These are phyloP conservation scores for Phaeosphaeria sp. DNA, from an alignment of 2,329 filamentous ascomycete genomes.

Conservation along the genomic window DNA sequence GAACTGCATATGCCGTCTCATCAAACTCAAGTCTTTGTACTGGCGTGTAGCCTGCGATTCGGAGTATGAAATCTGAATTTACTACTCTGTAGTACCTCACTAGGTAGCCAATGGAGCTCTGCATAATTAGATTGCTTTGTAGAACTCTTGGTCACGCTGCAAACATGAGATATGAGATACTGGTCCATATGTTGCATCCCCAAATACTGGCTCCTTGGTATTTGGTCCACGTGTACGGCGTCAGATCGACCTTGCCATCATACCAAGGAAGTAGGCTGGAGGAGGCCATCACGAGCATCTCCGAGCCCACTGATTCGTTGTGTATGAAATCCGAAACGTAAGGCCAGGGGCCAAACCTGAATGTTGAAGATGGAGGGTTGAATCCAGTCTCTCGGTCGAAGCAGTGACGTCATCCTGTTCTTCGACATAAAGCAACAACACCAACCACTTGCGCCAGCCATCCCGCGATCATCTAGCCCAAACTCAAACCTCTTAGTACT, in stretches of 20 bases:
- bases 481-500: constrained; percentile 7
- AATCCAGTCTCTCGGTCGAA: constrained; percentile 1
- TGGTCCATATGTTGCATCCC: too few relatives aligned
- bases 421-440: background rate
- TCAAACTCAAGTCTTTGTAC: too few relatives aligned
- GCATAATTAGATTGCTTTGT: too few relatives aligned
- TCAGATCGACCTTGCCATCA: background rate
- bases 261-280: background rate
- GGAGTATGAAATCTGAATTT: too few relatives aligned
- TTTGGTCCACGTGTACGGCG: background rate
- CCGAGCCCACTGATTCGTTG: background rate
- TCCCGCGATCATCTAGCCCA: background rate
- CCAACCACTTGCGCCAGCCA: background rate
- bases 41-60: too few relatives aligned
- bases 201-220: too few relatives aligned
- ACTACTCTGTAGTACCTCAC: too few relatives aligned
- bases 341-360: constrained; percentile 1
- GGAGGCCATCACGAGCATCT: background rate
- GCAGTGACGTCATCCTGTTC: background rate
- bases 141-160: too few relatives aligned
- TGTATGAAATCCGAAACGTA: background rate
- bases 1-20: too few relatives aligned
- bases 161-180: too few relatives aligned
- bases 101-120: too few relatives aligned
- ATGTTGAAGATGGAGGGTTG: background rate